phyloP scores from a whole-genome alignment of 2,329 filamentous ascomycete genomes.

The Aspergillus intermedius region DNA sequence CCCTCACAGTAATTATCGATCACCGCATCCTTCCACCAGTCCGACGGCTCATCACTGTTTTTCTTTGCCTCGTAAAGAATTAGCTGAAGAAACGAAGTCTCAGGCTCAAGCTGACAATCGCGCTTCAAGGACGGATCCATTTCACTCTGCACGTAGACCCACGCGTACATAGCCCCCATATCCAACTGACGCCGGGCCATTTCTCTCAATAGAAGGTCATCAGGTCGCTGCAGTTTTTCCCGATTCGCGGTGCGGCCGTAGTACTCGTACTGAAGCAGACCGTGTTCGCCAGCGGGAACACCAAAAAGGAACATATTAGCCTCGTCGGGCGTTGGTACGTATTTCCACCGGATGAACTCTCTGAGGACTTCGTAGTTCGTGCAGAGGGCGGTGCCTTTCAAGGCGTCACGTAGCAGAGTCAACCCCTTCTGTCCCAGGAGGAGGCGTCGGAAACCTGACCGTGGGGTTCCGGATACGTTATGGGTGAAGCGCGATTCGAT shows the following conservation, averaged over 20 bases:
- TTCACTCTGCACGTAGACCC: slow-evolving; percentile 34
- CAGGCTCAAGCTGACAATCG: not conserved
- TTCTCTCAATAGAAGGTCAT: slow-evolving; percentile 56
- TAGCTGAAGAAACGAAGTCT: not conserved
- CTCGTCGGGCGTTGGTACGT: slow-evolving; percentile 27
- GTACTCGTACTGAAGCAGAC: slow-evolving; percentile 36
- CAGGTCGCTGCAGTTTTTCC: slow-evolving; percentile 48
- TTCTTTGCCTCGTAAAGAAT: not conserved
- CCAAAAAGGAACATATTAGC: slow-evolving; percentile 39
- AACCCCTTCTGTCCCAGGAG: slow-evolving; percentile 56
- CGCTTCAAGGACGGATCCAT: not conserved
- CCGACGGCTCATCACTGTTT: not conserved
- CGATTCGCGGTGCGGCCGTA: slow-evolving; percentile 30
- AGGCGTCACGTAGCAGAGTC: slow-evolving; percentile 52
- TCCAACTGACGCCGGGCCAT: slow-evolving; percentile 46
- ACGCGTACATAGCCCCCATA: slow-evolving; percentile 48
- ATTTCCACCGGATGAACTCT: slow-evolving; percentile 54
- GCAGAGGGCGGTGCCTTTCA: slow-evolving; percentile 52
- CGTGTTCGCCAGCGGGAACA: slow-evolving; percentile 49
- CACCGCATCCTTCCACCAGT: not conserved
- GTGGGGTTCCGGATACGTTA: slow-evolving; percentile 50
- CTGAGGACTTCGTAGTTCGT: slow-evolving; percentile 48
- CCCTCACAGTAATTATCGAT: not conserved
- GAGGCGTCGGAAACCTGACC: slow-evolving; percentile 48
- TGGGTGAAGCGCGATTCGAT: slow-evolving; percentile 61